Conservation (phyloP, 371 early-diverging fungal genomes). For the Circinella umbellata region DNA sequence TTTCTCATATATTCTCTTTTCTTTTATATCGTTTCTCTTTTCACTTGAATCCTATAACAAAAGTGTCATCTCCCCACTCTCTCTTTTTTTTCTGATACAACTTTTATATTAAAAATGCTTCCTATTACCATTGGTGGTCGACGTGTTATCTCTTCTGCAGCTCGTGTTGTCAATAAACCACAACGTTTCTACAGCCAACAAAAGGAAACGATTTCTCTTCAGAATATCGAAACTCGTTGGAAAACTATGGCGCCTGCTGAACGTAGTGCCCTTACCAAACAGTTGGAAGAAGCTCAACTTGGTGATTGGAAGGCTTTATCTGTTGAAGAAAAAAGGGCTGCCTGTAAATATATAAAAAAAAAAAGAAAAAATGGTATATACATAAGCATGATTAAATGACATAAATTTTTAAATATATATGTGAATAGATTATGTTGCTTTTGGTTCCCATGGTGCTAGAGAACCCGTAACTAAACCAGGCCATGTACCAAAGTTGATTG, state of each 20-base stretch:
- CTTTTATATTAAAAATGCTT: not conserved
- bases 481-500: slow-evolving; percentile 72
- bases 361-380: not conserved
- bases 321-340: slow-evolving; percentile 93
- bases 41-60: not conserved
- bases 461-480: slow-evolving; percentile 77
- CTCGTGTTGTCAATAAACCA: not conserved
- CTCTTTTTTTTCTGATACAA: not conserved
- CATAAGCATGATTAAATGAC: not conserved
- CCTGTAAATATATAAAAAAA: slow-evolving; percentile 60
- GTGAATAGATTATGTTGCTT: slow-evolving; percentile 83
- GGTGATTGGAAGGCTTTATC: slow-evolving; percentile 94
- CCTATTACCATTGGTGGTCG: slow-evolving; percentile 1
- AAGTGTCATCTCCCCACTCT: not conserved
- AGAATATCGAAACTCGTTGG: slow-evolving; percentile 85
- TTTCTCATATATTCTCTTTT: not conserved
- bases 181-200: not conserved
- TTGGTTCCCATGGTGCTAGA: slow-evolving; percentile 93
- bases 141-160: not conserved
- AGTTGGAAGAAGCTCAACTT: slow-evolving; percentile 84
- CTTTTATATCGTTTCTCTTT: not conserved
- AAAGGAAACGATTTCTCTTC: slow-evolving; percentile 58
- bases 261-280: slow-evolving; percentile 80
- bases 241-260: slow-evolving; percentile 83
- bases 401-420: too few relatives aligned